Evolutionary conservation across 192 early-diverging fungal species (phyloP), one percentile per base, ranked within the genome.

Genomic region (Fimicolochytrium jonesii): DNA sequence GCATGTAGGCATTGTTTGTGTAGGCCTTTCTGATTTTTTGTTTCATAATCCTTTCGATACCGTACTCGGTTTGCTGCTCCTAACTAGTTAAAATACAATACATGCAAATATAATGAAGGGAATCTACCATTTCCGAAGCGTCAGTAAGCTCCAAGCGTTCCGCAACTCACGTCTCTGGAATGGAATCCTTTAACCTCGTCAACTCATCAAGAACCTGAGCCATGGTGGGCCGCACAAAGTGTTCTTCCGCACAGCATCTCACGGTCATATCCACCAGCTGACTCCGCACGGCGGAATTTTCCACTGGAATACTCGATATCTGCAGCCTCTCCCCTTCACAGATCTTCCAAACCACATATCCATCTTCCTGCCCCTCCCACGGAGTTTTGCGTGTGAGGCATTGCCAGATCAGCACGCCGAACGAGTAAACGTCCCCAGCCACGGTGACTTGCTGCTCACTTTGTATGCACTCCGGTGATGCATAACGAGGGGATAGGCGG

Each of bases 291-390:
- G 10, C 15, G 1, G 60, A 50, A 7, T 48, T 33, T 17, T 20
- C 49, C 11, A 46, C 57, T 28, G 57, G 57, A 5, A 46, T 43
- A 15, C 45, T 43, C 7, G 37, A 20, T 7, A 64, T 22, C 10
- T 25, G 23, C 4, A 55, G 44, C 4, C 51, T 6, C 43, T 64
- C 62, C 13, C 62, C 62, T 41, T 64, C 62, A 26, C 62, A 64
- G n/a, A 64, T 42, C 34, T 64, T 64, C 62, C 50, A 54, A 10
- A 54, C 52, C 5, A 64, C 45, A 31, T 53, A 53, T 13, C 51
- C 62, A 9, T 64, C 62, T n/a, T 64, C 62, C 17, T 44, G 39
- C n/a, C 50, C 62, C 34, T 64, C 62, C 62, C 62, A 64, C 37
- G 62, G 62, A 4, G 28, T 44, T n/a, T 52, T 17, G 10, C 62